These are phyloP conservation scores for Sphaerobolus stellatus DNA, from an alignment of 1,284 basidiomycete genomes.

Conservation along the genomic window DNA sequence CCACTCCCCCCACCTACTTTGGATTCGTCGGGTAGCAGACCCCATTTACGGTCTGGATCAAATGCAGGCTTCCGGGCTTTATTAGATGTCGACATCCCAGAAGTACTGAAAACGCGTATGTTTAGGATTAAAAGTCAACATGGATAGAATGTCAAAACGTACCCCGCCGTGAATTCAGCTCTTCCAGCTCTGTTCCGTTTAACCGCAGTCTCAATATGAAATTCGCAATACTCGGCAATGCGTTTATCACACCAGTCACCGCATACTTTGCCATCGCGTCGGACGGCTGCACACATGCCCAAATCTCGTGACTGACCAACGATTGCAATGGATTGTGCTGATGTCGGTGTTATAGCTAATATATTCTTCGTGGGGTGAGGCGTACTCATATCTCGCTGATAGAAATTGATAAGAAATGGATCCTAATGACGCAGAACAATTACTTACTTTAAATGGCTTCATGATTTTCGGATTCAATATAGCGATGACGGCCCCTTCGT, in stretches of 20 bases:
- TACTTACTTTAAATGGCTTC: constrained; percentile 76
- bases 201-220: constrained; percentile 82
- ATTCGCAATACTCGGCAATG: constrained; percentile 79
- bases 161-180: constrained; percentile 84
- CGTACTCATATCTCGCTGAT: constrained; percentile 46
- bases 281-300: constrained; percentile 75
- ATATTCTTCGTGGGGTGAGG: constrained; percentile 80
- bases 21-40: constrained; percentile 58
- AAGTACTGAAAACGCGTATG: constrained; percentile 48
- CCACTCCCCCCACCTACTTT: constrained; percentile 24
- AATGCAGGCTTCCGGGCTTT: constrained; percentile 52
- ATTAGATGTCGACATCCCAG: constrained; percentile 54
- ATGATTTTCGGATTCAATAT: constrained; percentile 87
- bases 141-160: constrained; percentile 21
- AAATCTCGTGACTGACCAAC: constrained; percentile 87
- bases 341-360: constrained; percentile 84
- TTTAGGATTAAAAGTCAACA: not conserved
- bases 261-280: constrained; percentile 80
- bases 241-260: constrained; percentile 86
- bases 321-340: constrained; percentile 74
- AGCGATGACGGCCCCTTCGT: constrained; percentile 86
- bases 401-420: not conserved
- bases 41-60: constrained; percentile 69
- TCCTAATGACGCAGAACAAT: not conserved
- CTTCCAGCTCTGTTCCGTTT: constrained; percentile 67